phyloP scores from a whole-genome alignment of 2,329 filamentous ascomycete species.

The Diplodia seriata region DNA sequence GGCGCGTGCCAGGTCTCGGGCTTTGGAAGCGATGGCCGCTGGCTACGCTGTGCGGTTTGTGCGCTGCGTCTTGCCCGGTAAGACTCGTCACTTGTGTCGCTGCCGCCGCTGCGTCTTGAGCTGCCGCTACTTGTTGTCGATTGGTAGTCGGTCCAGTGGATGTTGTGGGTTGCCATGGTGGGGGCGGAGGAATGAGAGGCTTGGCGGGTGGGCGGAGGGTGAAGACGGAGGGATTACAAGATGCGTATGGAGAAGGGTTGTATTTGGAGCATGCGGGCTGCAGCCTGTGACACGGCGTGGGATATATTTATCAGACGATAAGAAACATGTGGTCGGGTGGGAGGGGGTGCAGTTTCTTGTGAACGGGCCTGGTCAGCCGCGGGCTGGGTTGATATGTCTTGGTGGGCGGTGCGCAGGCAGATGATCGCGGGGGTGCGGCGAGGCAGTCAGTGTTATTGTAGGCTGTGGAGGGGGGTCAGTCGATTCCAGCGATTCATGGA shows the following conservation, averaged over 20 bases:
- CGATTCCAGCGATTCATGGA: conserved; percentile 29
- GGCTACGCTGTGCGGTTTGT: conserved; percentile 40
- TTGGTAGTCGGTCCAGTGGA: conserved; percentile 30
- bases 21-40: conserved; percentile 41
- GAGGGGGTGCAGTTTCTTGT: conserved; percentile 10
- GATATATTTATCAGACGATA: conserved; percentile 27
- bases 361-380: conserved; percentile 3
- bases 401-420: conserved; percentile 22
- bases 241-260: conserved; percentile 1
- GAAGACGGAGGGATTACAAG: conserved; percentile 14
- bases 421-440: conserved; percentile 30
- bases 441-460: conserved; percentile 27
- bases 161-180: conserved; percentile 21
- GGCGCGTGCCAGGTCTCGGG: conserved; percentile 44
- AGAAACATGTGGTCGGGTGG: conserved; percentile 10
- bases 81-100: conserved; percentile 39
- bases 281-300: conserved; percentile 15
- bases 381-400: conserved; percentile 21
- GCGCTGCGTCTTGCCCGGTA: conserved; percentile 44
- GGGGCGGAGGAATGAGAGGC: not conserved
- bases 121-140: conserved; percentile 28
- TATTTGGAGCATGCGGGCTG: conserved; percentile 8
- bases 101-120: conserved; percentile 35
- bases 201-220: not conserved
- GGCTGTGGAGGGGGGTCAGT: conserved; percentile 28